Percentiles rank a stretch among this genome's conserved stretches.
These are phyloP conservation scores for Skeletonema costatum DNA, from an alignment of 108 stramenopile genomes.

Conservation along the genomic window DNA sequence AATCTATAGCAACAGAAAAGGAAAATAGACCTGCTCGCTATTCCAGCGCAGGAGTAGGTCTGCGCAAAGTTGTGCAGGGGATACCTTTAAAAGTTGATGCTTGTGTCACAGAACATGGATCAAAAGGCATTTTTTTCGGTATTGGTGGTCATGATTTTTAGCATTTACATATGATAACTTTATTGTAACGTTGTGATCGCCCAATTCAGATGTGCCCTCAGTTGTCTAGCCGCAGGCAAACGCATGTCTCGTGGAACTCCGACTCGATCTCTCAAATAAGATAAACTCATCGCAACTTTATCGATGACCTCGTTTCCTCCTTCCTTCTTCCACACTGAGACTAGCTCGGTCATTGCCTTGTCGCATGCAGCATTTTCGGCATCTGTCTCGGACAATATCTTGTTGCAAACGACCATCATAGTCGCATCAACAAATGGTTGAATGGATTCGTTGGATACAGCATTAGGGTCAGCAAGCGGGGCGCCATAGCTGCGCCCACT, in stretches of 20 bases:
- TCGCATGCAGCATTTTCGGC: conserved; percentile 14
- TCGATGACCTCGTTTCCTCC: conserved; percentile 61
- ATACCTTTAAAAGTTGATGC: conserved; percentile 80
- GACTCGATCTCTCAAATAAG: conserved; percentile 89
- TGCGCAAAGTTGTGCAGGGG: conserved; percentile 77
- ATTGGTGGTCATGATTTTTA: conserved; percentile 70
- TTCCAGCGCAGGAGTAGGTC: conserved; percentile 75
- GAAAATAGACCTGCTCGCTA: conserved; percentile 14
- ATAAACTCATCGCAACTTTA: conserved; percentile 56
- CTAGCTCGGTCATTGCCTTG: conserved; percentile 48
- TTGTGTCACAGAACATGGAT: conserved; percentile 66
- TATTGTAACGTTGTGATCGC: conserved; percentile 29
- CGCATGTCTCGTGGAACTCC: conserved; percentile 94
- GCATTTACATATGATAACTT: conserved; percentile 16
- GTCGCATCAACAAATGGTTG: conserved; percentile 61
- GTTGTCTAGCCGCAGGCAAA: conserved; percentile 88
- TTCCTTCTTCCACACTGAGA: conserved; percentile 49
- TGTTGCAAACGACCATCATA: conserved; percentile 61
- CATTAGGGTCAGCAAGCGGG: conserved; percentile 89
- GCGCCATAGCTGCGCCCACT: conserved; percentile 75
- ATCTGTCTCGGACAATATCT: conserved; percentile 63
- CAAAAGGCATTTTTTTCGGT: conserved; percentile 67
- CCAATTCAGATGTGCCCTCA: conserved; percentile 84
- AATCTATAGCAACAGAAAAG: conserved; percentile 1
- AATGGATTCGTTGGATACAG: conserved; percentile 64